These are phyloP conservation scores for Agrocybe praecox DNA, from an alignment of 768 basidiomycete species.

Conservation along the genomic window DNA sequence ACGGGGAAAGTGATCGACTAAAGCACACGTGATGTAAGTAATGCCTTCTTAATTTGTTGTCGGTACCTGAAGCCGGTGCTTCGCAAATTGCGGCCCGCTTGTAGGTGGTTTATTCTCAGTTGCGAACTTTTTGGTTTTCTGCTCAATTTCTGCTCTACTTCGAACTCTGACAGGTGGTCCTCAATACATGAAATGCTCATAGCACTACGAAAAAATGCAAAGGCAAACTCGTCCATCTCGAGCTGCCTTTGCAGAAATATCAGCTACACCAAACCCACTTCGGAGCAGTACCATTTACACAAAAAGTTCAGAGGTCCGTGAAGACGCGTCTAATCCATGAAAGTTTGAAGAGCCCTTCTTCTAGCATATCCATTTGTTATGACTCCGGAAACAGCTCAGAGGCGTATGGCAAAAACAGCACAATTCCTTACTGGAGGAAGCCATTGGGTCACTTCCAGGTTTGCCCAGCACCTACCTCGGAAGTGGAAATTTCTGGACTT, in stretches of 20 bases:
- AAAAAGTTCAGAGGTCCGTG: conserved; percentile 17
- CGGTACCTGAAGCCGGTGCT: not conserved
- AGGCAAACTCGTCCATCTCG: not conserved
- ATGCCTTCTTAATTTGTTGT: too few relatives aligned
- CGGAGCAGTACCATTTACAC: not conserved
- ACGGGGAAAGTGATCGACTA: not conserved
- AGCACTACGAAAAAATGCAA: not conserved
- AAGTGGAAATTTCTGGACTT: not conserved
- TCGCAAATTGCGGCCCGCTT: conserved; percentile 1
- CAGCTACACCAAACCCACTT: not conserved
- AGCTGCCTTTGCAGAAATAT: not conserved
- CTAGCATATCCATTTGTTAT: conserved; percentile 15
- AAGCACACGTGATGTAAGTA: conserved; percentile 4
- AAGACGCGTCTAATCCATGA: not conserved
- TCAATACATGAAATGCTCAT: not conserved
- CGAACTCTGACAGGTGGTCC: too few relatives aligned
- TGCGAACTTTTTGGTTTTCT: not conserved
- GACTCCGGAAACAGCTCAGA: conserved; percentile 11
- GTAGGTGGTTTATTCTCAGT: not conserved
- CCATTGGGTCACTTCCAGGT: not conserved
- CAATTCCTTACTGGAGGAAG: not conserved
- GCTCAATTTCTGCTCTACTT: not conserved
- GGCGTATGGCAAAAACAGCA: conserved; percentile 1
- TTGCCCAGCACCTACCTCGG: not conserved
- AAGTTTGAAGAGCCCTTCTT: not conserved